phyloP scores from a whole-genome alignment of 441 rosid genomes.

The Corymbia calophylla region DNA sequence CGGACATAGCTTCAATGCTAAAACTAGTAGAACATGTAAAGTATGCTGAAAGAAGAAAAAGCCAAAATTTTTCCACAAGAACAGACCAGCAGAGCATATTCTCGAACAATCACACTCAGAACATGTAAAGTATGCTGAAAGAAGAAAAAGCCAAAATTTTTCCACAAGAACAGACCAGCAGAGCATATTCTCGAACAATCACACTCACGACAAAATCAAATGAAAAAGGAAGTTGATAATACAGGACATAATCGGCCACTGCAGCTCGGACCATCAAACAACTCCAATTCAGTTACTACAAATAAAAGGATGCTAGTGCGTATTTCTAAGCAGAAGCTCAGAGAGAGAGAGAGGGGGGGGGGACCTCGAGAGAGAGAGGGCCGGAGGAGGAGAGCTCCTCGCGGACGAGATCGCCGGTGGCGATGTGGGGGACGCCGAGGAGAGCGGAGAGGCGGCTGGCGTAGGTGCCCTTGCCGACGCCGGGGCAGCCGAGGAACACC shows the following conservation, averaged over 20 bases:
- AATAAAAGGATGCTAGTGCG: not conserved
- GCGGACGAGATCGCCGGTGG: constrained; percentile 69
- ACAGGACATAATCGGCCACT: not conserved
- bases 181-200: not conserved
- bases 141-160: not conserved
- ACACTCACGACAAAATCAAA: not conserved
- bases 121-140: not conserved
- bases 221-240: not conserved
- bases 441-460: constrained; percentile 53
- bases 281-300: not conserved
- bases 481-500: constrained; percentile 64
- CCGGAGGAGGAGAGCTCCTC: constrained; percentile 53
- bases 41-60: not conserved
- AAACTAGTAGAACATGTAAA: not conserved
- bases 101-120: not conserved
- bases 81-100: not conserved
- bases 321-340: not conserved
- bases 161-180: not conserved
- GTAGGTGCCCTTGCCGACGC: constrained; percentile 72
- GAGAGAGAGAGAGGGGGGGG: not conserved
- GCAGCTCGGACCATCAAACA: not conserved
- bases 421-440: constrained; percentile 68
- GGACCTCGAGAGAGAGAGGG: constrained; percentile 40
- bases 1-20: not conserved
- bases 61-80: not conserved